phyloP scores from a whole-genome alignment of 306 rosid species.

The Vicia sativa region DNA sequence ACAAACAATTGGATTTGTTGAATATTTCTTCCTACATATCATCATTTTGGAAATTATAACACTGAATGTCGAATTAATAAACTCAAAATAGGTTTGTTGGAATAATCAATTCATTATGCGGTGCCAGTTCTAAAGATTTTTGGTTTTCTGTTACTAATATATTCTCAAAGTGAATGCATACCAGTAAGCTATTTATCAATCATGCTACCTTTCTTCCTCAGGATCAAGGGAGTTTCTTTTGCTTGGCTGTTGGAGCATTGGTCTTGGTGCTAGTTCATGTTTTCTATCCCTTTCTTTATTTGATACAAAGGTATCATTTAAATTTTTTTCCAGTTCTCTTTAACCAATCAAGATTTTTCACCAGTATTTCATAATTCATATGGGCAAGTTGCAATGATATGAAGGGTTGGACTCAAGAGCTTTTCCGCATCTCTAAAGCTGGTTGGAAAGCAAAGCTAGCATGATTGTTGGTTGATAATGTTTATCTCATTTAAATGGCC shows the following conservation, averaged over 20 bases:
- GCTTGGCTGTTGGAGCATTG: constrained; percentile 73
- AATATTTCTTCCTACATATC: constrained; percentile 14
- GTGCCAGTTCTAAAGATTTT: constrained; percentile 21
- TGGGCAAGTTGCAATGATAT: constrained; percentile 62
- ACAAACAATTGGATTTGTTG: constrained; percentile 14
- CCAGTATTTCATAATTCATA: constrained; percentile 24
- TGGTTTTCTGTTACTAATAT: constrained; percentile 11
- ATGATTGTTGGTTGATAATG: constrained; percentile 56
- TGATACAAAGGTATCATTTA: constrained; percentile 70
- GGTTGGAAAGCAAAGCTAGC: constrained; percentile 67
- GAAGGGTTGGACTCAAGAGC: constrained; percentile 68
- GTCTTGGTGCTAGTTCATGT: constrained; percentile 89
- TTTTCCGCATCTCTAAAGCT: constrained; percentile 67
- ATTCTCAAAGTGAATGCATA: constrained; percentile 7
- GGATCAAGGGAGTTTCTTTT: constrained; percentile 66
- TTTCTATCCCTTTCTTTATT: constrained; percentile 77
- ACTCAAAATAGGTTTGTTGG: constrained; percentile 4
- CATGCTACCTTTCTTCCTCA: constrained; percentile 42
- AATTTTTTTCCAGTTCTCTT: constrained; percentile 35
- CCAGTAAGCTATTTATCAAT: constrained; percentile 16
- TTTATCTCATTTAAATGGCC: too few species aligned
- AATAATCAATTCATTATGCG: constrained; percentile 20
- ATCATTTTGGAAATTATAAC: constrained; percentile 14
- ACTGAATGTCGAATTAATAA: constrained; percentile 17
- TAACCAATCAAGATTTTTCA: constrained; percentile 9